Conservation (phyloP, 768 basidiomycete species). For the Nidularia sp. region DNA sequence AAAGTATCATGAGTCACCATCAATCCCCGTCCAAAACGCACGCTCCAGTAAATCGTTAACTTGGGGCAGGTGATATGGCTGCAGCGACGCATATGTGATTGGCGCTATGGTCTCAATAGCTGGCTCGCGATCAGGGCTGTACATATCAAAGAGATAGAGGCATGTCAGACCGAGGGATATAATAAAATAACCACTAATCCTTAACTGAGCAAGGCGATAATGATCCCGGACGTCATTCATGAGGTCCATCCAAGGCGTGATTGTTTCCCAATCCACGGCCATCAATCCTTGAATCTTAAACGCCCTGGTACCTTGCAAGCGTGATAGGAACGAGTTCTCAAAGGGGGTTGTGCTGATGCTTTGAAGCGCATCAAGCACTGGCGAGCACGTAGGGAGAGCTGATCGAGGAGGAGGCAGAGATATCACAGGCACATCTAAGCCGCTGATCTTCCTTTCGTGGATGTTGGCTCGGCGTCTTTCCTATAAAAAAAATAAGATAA, state of each 20-base stretch:
- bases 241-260: constrained; percentile 69
- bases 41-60: constrained; percentile 67
- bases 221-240: constrained; percentile 73
- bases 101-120: constrained; percentile 40
- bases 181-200: constrained; percentile 15
- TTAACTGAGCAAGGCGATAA: constrained; percentile 54
- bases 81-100: constrained; percentile 61
- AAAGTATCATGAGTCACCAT: constrained; percentile 39
- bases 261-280: constrained; percentile 69
- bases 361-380: constrained; percentile 48
- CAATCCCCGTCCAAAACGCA: constrained; percentile 75
- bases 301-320: constrained; percentile 44
- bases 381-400: constrained; percentile 18
- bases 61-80: constrained; percentile 56
- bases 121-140: constrained; percentile 53
- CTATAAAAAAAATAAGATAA: constrained; percentile 11
- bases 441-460: constrained; percentile 12
- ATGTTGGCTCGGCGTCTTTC: constrained; percentile 21
- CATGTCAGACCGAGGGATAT: neutral
- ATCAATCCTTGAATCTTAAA: constrained; percentile 34
- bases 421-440: constrained; percentile 23
- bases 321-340: constrained; percentile 61
- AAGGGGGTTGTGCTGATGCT: constrained; percentile 61
- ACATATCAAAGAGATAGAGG: constrained; percentile 1
- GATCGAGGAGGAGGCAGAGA: constrained; percentile 24